Conservation (phyloP, 2,329 filamentous ascomycete genomes). For the Aureobasidium sp. region DNA sequence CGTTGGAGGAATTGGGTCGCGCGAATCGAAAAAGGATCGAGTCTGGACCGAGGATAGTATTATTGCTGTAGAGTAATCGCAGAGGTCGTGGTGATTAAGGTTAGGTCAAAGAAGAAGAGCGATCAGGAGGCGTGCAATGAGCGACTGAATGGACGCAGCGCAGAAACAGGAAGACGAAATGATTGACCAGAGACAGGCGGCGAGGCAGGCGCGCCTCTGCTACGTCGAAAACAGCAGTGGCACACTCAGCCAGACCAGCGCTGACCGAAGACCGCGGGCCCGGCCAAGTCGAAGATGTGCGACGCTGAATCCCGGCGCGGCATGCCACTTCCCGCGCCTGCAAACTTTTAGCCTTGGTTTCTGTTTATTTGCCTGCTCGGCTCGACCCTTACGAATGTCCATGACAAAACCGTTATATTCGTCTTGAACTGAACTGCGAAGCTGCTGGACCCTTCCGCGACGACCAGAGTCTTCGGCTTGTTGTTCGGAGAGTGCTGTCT, state of each 20-base stretch:
- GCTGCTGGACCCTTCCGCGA: background rate
- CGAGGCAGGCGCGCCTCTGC: slow-evolving; percentile 3
- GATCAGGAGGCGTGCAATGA: slow-evolving; percentile 1
- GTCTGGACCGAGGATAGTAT: slow-evolving; percentile 4
- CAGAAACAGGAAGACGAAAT: background rate
- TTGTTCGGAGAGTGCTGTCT: background rate
- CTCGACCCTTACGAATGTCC: background rate
- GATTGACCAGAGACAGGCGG: background rate
- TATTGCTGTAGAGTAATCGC: background rate
- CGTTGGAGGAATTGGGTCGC: slow-evolving; percentile 11
- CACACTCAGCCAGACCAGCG: background rate
- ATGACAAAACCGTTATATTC: background rate
- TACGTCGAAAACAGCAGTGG: slow-evolving; percentile 5
- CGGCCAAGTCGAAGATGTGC: slow-evolving; percentile 2
- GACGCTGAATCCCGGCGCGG: background rate
- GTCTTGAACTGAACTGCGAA: background rate
- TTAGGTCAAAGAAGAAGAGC: slow-evolving; percentile 8
- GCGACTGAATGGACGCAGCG: background rate
- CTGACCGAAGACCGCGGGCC: slow-evolving; percentile 6
- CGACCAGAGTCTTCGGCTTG: background rate
- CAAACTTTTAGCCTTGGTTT: background rate
- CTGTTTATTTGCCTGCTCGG: background rate
- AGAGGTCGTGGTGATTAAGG: background rate
- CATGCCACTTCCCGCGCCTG: background rate
- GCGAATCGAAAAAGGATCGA: background rate